Base-by-base conservation (phyloP, 148 eudicot species). In the Limonium bicolor region DNA sequence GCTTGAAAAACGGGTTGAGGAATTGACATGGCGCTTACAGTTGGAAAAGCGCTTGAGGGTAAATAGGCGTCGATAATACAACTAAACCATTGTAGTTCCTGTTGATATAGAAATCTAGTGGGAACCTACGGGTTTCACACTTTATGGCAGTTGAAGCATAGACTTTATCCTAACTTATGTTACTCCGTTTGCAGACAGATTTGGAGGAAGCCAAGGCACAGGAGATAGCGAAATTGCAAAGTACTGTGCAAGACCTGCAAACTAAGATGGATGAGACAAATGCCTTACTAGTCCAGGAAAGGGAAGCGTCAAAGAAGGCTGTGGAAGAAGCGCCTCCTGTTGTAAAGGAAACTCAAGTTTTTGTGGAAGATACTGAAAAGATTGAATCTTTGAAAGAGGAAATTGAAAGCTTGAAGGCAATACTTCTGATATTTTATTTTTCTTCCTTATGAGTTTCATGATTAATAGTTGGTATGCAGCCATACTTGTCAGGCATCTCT, bases 31-130 rank as follows among this genome's bases (percentile, higher is more conserved):
- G 94, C 95, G 95, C 38, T 51, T 92, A 54, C 95, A 92, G 53
- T 65, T 92, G 54, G 99, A 92, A 66, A 92, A 92, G 48, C 94
- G 95, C 11, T 53, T 85, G 44, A 71, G 94, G 83, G 99, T 92
- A 78, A 50, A 23, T n/a, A n/a, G n/a, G n/a, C n/a, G n/a, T n/a
- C n/a, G n/a, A n/a, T n/a, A n/a, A n/a, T n/a, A n/a, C n/a, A n/a
- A n/a, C n/a, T n/a, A n/a, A n/a, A n/a, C n/a, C n/a, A n/a, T n/a
- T n/a, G n/a, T n/a, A n/a, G n/a, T n/a, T n/a, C n/a, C n/a, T n/a
- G n/a, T n/a, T n/a, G n/a, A n/a, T n/a, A n/a, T n/a, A n/a, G n/a
- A n/a, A n/a, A n/a, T n/a, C n/a, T n/a, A n/a, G n/a, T n/a, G n/a
- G n/a, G n/a, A n/a, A 23, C 35, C 29, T 41, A 20, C 37, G 33